Evolutionary conservation across 805 yeast species (phyloP), one percentile per base, ranked within the genome.

Genomic region (Kuraishia hungarica): DNA sequence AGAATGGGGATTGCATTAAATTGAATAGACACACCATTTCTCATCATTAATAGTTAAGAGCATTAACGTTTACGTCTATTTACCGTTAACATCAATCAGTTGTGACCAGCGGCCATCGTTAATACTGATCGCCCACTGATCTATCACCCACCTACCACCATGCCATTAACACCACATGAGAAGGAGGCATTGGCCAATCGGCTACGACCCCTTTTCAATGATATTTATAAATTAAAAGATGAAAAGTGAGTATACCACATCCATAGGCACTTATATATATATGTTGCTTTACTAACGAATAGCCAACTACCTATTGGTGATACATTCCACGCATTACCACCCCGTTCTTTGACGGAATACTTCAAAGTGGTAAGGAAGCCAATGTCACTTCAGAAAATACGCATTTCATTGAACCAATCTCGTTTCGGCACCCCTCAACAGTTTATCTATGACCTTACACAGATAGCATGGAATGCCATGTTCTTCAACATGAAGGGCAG

Each of bases 401-500:
- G 80, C 56, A 79, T 83, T 60, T 76, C 80, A 57, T 69, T 88
- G 39, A 81, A 81, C 57, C 73, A 77, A 48, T 70, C 68, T 52
- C 71, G 70, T 57, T 92, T 91, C 71, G 67, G 72, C 4, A 74
- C 74, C 51, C 81, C 89, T 0, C 87, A 84, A 61, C 84, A 82
- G 50, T 91, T 89, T 67, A 72, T 92, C 43, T 78, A 74, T 56
- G 97, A 92, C 67, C 66, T 92, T 57, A 89, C 86, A 0, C 96
- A 89, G 67, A 87, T 93, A 53, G 80, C 89, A 1, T 89, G 96
- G 91, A 93, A 93, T 65, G 97, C 97, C 2, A 81, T 89, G 57
- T 80, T 85, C 51, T 93, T 86, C 69, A 93, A 93, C 69, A 83
- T 83, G 56, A 84, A 83, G 58, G 83, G 78, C 15, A 82, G 91